Percentiles rank a stretch among this genome's conserved stretches.
Conservation (phyloP, 2,329 filamentous ascomycete species). For the Ceratocystis huliohia region DNA sequence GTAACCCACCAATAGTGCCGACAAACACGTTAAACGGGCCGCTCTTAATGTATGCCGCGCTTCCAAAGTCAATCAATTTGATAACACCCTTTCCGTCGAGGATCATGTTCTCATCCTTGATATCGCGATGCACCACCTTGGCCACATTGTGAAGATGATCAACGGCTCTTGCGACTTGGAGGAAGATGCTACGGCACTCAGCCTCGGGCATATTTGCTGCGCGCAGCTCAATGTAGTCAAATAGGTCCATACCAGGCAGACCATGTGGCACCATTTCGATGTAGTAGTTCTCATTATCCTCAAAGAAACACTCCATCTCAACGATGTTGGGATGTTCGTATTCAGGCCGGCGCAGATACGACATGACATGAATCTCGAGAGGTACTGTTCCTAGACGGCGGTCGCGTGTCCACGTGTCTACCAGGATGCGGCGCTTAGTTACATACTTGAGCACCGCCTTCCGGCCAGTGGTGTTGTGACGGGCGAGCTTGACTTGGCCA, state of each 20-base stretch:
- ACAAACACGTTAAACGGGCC: conserved; percentile 98
- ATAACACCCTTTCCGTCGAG: conserved; percentile 90
- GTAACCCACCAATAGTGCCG: conserved; percentile 75
- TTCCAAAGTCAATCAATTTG: conserved; percentile 96
- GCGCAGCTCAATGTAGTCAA: conserved; percentile 94
- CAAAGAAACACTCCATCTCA: conserved; percentile 61
- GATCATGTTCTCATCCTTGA: conserved; percentile 98
- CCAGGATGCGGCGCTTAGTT: conserved; percentile 88
- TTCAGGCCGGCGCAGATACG: conserved; percentile 71
- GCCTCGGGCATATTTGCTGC: conserved; percentile 82
- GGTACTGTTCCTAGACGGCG: conserved; percentile 86
- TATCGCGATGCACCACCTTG: conserved; percentile 87
- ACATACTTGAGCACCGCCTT: conserved; percentile 97
- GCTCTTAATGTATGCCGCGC: conserved; percentile 94
- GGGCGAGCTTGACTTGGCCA: conserved; percentile 88
- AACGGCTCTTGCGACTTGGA: conserved; percentile 79
- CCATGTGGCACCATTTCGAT: conserved; percentile 97
- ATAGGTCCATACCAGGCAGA: conserved; percentile 92
- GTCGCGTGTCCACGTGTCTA: conserved; percentile 97
- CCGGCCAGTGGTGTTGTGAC: conserved; percentile 65
- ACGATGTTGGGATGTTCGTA: conserved; percentile 56
- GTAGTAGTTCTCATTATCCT: conserved; percentile 86
- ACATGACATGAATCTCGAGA: conserved; percentile 89
- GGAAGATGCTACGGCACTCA: conserved; percentile 89
- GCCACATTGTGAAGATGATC: conserved; percentile 86